Evolutionary conservation across 1,284 basidiomycete species (phyloP), one percentile per base, ranked within the genome.

Genomic region (Tylopilus sp.): DNA sequence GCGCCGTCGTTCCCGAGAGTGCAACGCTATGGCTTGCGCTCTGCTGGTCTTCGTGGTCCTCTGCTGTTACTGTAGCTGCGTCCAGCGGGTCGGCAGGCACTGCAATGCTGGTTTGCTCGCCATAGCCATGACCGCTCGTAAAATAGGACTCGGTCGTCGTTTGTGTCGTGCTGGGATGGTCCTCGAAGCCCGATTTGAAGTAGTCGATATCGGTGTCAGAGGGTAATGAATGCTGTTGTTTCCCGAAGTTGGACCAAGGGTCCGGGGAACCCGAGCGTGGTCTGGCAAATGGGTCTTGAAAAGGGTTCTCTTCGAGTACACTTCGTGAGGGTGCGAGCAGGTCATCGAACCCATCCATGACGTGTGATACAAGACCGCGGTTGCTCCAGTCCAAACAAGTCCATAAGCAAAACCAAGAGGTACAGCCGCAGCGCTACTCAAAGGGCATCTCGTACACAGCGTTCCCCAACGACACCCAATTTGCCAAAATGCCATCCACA

Each of bases 381-480:
- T 23, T 23, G 10, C 18, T 23, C 21, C 21, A 23, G 19, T 41
- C 46, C 54, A 48, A 58, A 58, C 44, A 60, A 51, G 30, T 29
- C 23, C 43, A 37, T 52, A 53, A 23, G 21, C 21, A 23, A 23
- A 51, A 40, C 49, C 51, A 58, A 44, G 34, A 37, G 39, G 31
- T 52, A 60, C 9, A 11, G 21, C 21, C 6, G 18, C 33, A 35
- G 7, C 9, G 33, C 33, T 68, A 94, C 64, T 94, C 92, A 43
- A 82, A 80, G 9, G 92, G 91, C 91, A 96, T 94, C 41, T 69
- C 70, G 57, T 89, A 83, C 33, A 92, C 76, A 35, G 76, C 77
- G 48, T 88, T 84, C 29, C 73, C 73, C 49, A 95, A 69, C 6
- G 81, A 82, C 30, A 75, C 70, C 92, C 92, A 96, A 48, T 88